Evolutionary conservation across 2,329 filamentous ascomycete species (phyloP), one percentile per base, ranked within the genome.

Genomic region (Pseudodiploospora longispora): DNA sequence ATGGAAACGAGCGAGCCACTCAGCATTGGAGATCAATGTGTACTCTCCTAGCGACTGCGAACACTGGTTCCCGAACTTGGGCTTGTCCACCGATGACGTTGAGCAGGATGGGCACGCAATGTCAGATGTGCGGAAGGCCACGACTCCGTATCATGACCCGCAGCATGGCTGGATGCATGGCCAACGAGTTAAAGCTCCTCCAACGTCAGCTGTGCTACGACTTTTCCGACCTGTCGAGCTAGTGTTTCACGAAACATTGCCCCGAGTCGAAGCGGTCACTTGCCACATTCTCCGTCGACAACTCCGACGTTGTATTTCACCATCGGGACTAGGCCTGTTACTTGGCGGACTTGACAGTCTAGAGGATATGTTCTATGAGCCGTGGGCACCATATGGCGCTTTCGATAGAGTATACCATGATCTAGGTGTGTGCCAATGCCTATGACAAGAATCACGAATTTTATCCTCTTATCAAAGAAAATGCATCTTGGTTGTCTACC

Each of bases 41-140:
- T 54, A 59, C 35, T 63, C 59, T 40, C 60, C 57, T 9, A 65
- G 61, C 44, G 60, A 67, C 54, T 55, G 38, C 8, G 47, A 62
- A 38, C 58, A 66, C 48, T 65, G 50, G 51, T 64, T 63, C 47
- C 59, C 59, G 44, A 50, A 59, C 45, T 46, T 52, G 27, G 39
- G 51, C 47, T 57, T 62, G 30, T 37, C 36, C 34, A 50, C 50
- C 7, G 50, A 60, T 38, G 9, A 57, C 30, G 49, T 50, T 38
- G 52, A 59, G 4, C 30, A 40, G 36, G 38, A 45, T 2, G 39
- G 36, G 9, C 36, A 38, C 9, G 2, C 4, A 27, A 30, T 31
- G 1, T 27, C 10, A 9, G 27, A 37, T 27, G n/a, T 30, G 9
- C 4, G 6, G 27, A 33, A 31, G 12, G 12, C n/a, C 7, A 8